Base-by-base conservation (phyloP, 2,329 filamentous ascomycete genomes). In the Colletotrichum chlorophyti region DNA sequence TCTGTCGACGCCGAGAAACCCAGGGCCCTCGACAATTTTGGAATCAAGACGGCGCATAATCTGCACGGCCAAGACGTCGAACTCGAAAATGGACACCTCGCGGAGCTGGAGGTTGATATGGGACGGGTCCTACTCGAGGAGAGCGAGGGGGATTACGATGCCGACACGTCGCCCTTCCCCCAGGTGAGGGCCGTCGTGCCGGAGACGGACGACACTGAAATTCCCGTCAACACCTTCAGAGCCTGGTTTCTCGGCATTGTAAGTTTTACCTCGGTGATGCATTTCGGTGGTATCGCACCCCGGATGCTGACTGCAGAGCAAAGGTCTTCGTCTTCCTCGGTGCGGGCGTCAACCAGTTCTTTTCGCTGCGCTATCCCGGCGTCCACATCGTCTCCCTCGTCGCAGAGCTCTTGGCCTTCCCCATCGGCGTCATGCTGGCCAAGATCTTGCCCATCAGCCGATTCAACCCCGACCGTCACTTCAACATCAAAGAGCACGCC, bases 401-500 rank as follows among this genome's bases (percentile, higher is more conserved):
- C 7, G 73, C 72, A 12, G 68, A 8, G 57, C 78, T 31, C 76
- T 76, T 27, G 69, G 70, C 52, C 62, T 75, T 15, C 76, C 76
- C 74, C 72, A 75, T 12, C 69, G 69, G 50, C 57, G 73, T 70
- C 11, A 68, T 80, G 62, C 78, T 79, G 3, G 73, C 68, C 9
- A 70, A 70, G 41, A 65, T 74, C 3, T 76, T 76, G 63, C 74
- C 69, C 17, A 72, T 71, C 3, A 61, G 63, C 31, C 65, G 80
- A 78, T 64, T 76, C 29, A 77, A 78, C 57, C 75, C 74, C 1
- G 74, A 69, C 9, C 68, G 73, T 1, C 73, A 70, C 10, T 77
- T 74, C 75, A 70, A 82, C 71, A 67, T 75, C 73, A 74, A 85
- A 63, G 66, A 85, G 52, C 67, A 82, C 69, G 64, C 82, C 69